phyloP scores from a whole-genome alignment of 306 rosid genomes.

The Glycine tomentella region DNA sequence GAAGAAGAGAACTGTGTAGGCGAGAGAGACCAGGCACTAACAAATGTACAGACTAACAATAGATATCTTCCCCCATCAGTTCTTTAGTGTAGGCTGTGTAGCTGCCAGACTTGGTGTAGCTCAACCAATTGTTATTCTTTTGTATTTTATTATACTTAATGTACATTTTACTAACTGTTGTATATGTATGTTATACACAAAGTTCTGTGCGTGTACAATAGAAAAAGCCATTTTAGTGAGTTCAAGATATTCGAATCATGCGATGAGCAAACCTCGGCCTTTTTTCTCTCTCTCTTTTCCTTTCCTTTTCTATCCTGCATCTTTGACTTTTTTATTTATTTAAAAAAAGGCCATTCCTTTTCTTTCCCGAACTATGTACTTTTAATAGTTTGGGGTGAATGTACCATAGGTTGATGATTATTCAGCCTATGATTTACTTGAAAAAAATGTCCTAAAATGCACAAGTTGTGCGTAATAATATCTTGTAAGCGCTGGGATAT shows the following conservation, averaged over 20 bases:
- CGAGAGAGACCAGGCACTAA: conserved; percentile 47
- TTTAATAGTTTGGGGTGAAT: not conserved
- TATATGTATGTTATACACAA: conserved; percentile 24
- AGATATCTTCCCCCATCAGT: conserved; percentile 38
- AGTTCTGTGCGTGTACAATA: conserved; percentile 35
- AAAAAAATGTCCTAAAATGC: not conserved
- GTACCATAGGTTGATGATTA: not conserved
- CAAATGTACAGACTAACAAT: conserved; percentile 58
- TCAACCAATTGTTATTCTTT: conserved; percentile 39
- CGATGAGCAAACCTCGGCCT: conserved; percentile 1
- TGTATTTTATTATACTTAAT: conserved; percentile 42
- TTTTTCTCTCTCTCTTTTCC: not conserved
- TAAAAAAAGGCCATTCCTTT: not conserved
- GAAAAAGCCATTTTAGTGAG: conserved; percentile 24
- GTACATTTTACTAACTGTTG: conserved; percentile 23
- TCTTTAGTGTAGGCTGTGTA: not conserved
- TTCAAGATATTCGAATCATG: conserved; percentile 11
- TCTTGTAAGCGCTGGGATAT: not conserved
- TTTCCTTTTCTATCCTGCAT: not conserved
- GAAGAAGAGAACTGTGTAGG: not conserved
- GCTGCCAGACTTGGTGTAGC: conserved; percentile 33
- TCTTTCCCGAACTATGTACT: not conserved
- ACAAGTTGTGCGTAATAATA: not conserved
- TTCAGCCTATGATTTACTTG: not conserved
- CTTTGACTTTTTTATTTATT: not conserved